Conservation (phyloP, 345 rosid species). For the Atalantia buxifolia region DNA sequence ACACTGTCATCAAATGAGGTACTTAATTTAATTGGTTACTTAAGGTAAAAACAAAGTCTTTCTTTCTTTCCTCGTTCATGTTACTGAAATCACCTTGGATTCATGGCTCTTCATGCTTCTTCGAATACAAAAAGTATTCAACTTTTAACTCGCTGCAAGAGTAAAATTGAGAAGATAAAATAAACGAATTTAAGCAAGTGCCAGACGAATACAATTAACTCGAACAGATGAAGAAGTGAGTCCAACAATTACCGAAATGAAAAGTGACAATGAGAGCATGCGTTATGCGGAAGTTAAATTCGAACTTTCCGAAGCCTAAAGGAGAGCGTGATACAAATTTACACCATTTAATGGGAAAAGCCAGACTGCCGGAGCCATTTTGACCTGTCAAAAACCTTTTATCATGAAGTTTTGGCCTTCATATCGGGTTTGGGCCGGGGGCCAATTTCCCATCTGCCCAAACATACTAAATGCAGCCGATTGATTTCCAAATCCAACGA, state of each 20-base stretch:
- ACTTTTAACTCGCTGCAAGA: neutral
- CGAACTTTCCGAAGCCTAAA: no score
- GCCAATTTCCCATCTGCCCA: no score
- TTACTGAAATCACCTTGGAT: constrained; percentile 22
- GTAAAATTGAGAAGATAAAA: neutral
- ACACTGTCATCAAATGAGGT: neutral
- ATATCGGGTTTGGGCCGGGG: no score
- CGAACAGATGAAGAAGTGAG: neutral
- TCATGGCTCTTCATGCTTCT: constrained; percentile 39
- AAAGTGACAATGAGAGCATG: neutral
- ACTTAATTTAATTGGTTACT: neutral
- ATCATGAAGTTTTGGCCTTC: no score
- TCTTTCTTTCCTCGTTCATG: neutral
- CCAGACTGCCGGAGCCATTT: no score
- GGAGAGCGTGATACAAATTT: neutral
- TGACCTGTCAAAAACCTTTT: no score
- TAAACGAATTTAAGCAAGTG: neutral
- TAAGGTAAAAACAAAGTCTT: neutral
- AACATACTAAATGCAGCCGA: no score
- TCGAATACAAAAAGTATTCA: neutral
- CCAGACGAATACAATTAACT: neutral
- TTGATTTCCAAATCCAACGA: no score
- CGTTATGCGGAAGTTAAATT: neutral
- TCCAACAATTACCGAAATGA: neutral
- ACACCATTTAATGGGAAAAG: neutral